Conservation (phyloP, 108 stramenopile genomes). For the Pseudonitzschia pungens region DNA sequence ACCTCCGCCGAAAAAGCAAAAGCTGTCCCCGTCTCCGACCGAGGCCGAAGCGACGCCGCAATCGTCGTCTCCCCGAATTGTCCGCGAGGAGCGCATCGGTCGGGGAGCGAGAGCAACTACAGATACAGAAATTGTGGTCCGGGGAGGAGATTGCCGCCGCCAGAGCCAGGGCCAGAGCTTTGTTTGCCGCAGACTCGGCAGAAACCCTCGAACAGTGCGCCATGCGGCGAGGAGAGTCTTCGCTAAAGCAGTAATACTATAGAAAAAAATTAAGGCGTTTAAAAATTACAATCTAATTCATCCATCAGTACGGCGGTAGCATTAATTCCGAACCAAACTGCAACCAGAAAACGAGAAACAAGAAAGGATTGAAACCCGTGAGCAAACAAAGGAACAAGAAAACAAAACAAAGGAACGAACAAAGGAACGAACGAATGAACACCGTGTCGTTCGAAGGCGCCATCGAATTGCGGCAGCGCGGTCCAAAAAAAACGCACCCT, state of each 20-base stretch:
- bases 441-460: neutral
- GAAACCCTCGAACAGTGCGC: no score
- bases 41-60: no score
- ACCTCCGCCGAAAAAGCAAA: no score
- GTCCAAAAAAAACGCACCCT: constrained; percentile 26
- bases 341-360: neutral
- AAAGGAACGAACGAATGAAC: neutral
- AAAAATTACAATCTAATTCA: neutral
- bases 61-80: no score
- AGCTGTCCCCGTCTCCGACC: no score
- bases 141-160: neutral
- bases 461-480: neutral
- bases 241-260: no score
- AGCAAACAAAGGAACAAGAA: no score
- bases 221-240: no score
- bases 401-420: constrained; percentile 6
- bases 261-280: no score
- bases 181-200: neutral
- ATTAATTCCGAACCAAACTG: constrained; percentile 13
- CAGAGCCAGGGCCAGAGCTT: neutral
- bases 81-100: neutral
- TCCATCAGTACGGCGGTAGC: constrained; percentile 8
- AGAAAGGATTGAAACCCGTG: no score
- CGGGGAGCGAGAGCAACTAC: neutral
- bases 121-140: constrained; percentile 1